Conservation (phyloP, 805 yeast genomes). For the Kodamaea restingae region DNA sequence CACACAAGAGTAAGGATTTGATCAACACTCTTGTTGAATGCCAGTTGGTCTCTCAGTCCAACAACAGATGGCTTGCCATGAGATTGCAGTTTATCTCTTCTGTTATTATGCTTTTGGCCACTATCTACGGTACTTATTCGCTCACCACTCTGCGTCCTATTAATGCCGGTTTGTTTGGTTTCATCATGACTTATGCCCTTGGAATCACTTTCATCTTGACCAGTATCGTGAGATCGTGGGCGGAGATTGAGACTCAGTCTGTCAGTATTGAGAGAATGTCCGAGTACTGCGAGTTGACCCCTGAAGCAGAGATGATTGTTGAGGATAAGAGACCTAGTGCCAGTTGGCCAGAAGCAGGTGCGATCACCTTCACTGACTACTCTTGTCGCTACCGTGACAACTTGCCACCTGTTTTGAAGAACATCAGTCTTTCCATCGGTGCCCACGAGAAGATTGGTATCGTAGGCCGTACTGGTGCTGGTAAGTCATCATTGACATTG, state of each 20-base stretch:
- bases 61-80: conserved; percentile 63
- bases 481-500: conserved; percentile 74
- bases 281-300: conserved; percentile 49
- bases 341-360: conserved; percentile 73
- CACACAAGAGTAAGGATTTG: conserved; percentile 47
- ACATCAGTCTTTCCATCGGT: conserved; percentile 58
- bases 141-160: conserved; percentile 40
- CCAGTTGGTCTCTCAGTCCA: conserved; percentile 31
- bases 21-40: conserved; percentile 48
- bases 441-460: conserved; percentile 87
- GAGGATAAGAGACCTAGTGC: conserved; percentile 32
- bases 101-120: conserved; percentile 47
- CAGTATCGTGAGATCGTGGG: conserved; percentile 56
- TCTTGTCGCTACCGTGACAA: conserved; percentile 83
- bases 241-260: conserved; percentile 59
- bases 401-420: conserved; percentile 72
- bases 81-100: conserved; percentile 62
- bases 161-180: conserved; percentile 58
- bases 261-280: conserved; percentile 66
- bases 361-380: conserved; percentile 62
- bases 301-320: conserved; percentile 46
- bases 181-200: conserved; percentile 60
- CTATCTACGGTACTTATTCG: conserved; percentile 42
- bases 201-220: conserved; percentile 51
- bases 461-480: conserved; percentile 83